Evolutionary conservation across 2,329 filamentous ascomycete genomes (phyloP).

Genomic region (Chaetomiaceae sp.): DNA sequence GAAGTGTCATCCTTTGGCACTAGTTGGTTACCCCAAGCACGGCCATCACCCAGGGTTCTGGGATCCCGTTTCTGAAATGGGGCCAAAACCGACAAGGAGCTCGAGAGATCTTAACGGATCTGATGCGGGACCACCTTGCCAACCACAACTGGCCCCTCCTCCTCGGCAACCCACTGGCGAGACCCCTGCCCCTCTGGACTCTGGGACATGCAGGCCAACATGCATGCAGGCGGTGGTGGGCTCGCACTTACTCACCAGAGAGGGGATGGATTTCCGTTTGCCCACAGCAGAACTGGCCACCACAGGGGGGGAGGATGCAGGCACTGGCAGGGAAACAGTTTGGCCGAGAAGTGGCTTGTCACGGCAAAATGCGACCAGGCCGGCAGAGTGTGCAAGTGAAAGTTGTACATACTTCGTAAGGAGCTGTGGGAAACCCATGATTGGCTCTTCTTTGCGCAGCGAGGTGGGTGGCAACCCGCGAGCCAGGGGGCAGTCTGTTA

Average conservation of each 20-base stretch:
- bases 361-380: slow-evolving; percentile 8
- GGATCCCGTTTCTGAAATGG: slow-evolving; percentile 10
- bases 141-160: too few relatives aligned
- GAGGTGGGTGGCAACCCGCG: too few relatives aligned
- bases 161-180: background rate
- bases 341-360: background rate
- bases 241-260: slow-evolving; percentile 10
- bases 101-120: slow-evolving; percentile 15
- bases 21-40: background rate
- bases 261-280: slow-evolving; percentile 5
- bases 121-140: slow-evolving; percentile 16
- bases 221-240: background rate
- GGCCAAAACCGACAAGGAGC: slow-evolving; percentile 8
- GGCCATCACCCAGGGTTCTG: slow-evolving; percentile 2
- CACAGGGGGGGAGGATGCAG: background rate
- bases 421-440: background rate
- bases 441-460: too few relatives aligned
- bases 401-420: too few relatives aligned
- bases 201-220: background rate
- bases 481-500: too few relatives aligned
- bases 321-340: background rate
- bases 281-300: background rate
- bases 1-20: slow-evolving; percentile 13
- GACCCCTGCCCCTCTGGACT: background rate
- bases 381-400: too few relatives aligned